Conservation (phyloP, 495 filamentous ascomycete species). For the Sordaria brevicollis region DNA sequence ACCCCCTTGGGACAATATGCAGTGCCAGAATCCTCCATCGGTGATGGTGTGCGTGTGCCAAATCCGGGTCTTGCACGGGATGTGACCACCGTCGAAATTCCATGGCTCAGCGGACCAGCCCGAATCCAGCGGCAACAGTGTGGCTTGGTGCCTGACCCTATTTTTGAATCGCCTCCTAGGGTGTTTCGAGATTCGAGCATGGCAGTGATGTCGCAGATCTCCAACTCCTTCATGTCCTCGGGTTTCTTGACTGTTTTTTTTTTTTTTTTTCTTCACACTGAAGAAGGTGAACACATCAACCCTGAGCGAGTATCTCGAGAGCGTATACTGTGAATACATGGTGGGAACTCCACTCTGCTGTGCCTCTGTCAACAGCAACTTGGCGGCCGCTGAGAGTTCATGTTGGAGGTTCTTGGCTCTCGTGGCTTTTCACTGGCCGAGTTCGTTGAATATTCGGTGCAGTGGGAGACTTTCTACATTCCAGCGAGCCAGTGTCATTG, state of each 20-base stretch:
- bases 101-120: slow-evolving; percentile 42
- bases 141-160: neutral
- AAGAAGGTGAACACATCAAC: neutral
- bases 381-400: neutral
- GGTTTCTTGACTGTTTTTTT: neutral
- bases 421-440: neutral
- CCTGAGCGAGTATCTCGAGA: neutral
- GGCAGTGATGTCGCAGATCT: neutral
- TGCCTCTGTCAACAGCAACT: neutral
- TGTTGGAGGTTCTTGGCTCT: neutral
- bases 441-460: neutral
- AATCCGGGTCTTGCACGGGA: slow-evolving; percentile 49
- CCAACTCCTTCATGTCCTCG: neutral
- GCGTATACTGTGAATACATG: neutral
- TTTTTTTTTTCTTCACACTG: neutral
- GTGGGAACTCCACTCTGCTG: neutral
- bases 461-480: neutral
- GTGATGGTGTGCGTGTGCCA: slow-evolving; percentile 96
- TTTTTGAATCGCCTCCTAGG: neutral
- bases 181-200: neutral
- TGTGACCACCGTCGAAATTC: slow-evolving; percentile 92
- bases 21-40: neutral
- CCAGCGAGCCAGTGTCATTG: neutral
- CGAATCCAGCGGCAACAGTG: neutral
- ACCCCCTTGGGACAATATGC: neutral